Evolutionary conservation across 352 stramenopile genomes (phyloP).

Genomic region (Pythium scleroteichum): DNA sequence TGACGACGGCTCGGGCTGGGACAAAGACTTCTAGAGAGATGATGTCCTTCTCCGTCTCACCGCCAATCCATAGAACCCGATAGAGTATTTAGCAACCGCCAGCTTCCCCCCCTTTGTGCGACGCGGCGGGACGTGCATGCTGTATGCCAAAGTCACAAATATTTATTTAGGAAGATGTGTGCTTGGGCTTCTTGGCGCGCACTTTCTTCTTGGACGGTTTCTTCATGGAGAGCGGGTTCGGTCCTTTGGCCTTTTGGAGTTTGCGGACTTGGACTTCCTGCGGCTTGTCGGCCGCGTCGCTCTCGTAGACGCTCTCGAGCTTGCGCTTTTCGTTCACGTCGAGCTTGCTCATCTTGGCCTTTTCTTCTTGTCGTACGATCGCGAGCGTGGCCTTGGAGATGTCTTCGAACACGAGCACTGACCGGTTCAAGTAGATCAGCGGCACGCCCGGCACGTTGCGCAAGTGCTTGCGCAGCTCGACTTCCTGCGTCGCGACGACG

Average conservation of each 20-base stretch:
- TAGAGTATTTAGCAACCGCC: background rate
- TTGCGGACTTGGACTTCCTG: conserved; percentile 34
- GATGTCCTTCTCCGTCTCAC: no score
- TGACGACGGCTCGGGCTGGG: conserved; percentile 71
- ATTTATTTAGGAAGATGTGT: background rate
- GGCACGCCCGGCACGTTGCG: conserved; percentile 68
- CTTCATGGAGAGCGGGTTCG: conserved; percentile 80
- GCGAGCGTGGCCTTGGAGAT: conserved; percentile 74
- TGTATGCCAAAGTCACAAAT: background rate
- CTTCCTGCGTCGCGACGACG: conserved; percentile 83
- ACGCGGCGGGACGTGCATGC: conserved; percentile 19
- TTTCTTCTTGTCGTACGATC: conserved; percentile 82
- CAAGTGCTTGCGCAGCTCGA: conserved; percentile 78
- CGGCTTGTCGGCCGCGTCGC: conserved; percentile 9
- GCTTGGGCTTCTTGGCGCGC: conserved; percentile 75
- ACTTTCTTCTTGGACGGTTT: conserved; percentile 80
- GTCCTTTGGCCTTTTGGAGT: conserved; percentile 62
- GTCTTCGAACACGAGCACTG: conserved; percentile 86
- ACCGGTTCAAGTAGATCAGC: conserved; percentile 87
- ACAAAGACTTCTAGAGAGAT: conserved; percentile 84
- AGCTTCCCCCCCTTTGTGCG: background rate
- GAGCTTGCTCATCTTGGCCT: conserved; percentile 65
- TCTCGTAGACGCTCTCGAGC: conserved; percentile 47
- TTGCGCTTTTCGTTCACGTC: conserved; percentile 79
- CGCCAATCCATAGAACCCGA: no score